Conservation (phyloP, 495 filamentous ascomycete species). For the Opeltia flavorubescens region DNA sequence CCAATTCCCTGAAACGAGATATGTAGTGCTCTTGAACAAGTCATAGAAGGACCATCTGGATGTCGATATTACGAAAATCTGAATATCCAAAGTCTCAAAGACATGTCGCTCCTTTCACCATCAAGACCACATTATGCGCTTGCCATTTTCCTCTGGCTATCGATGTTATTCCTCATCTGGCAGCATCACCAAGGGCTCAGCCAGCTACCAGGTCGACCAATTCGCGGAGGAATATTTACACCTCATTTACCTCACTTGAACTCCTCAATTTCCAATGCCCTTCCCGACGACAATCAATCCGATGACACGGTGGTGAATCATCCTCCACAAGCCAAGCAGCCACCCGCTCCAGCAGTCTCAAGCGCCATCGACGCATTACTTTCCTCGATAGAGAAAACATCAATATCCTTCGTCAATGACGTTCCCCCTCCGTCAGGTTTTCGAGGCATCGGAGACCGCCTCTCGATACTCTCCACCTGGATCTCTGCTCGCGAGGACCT, state of each 20-base stretch:
- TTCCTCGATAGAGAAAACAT: slow-evolving; percentile 1
- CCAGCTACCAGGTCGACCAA: too few relatives aligned
- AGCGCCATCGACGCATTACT: neutral
- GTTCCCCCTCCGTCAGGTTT: slow-evolving; percentile 1
- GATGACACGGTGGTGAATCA: neutral
- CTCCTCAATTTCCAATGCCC: neutral
- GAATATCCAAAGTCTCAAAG: too few relatives aligned
- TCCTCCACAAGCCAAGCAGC: neutral
- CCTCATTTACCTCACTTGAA: too few relatives aligned
- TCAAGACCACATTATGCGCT: neutral
- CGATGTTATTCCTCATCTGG: neutral
- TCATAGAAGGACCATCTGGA: too few relatives aligned
- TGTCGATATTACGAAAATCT: neutral
- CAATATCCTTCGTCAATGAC: slow-evolving; percentile 6
- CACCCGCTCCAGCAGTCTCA: neutral
- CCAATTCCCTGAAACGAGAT: too few relatives aligned
- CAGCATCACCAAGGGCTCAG: neutral
- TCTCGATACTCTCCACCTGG: slow-evolving; percentile 7
- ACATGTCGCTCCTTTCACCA: neutral
- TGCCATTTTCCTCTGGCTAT: neutral
- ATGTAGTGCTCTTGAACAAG: too few relatives aligned
- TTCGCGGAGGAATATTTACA: too few relatives aligned
- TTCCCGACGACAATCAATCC: neutral
- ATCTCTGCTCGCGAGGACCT: slow-evolving; percentile 1
- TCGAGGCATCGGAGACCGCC: slow-evolving; percentile 2